A percentile compares a stretch with the other conserved stretches of the same genome.
phyloP scores from a whole-genome alignment of 495 filamentous ascomycete species.

The Usnea hakonensis region DNA sequence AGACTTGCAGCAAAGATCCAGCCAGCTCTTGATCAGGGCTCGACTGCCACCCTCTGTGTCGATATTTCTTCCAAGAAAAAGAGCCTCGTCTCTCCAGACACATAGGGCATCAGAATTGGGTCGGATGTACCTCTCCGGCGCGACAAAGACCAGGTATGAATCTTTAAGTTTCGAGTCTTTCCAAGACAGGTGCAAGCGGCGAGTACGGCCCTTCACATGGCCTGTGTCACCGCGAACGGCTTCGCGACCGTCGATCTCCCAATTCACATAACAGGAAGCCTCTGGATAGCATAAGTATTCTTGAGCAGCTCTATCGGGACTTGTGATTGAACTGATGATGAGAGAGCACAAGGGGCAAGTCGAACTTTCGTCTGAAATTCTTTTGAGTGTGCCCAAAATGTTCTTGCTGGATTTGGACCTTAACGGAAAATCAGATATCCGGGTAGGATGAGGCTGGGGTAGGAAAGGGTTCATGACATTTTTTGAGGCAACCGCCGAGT shows the following conservation, averaged over 20 bases:
- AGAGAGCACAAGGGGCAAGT: constrained; percentile 5
- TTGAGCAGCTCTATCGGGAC: too few relatives aligned
- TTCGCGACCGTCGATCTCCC: constrained; percentile 7
- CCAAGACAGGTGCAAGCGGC: constrained; percentile 5
- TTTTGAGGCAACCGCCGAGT: not conserved
- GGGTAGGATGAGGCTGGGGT: not conserved
- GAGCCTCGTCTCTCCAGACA: constrained; percentile 1
- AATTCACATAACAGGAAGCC: constrained; percentile 6
- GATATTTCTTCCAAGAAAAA: constrained; percentile 8
- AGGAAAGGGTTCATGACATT: constrained; percentile 1
- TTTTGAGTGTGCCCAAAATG: not conserved
- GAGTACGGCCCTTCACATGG: not conserved
- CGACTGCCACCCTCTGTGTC: constrained; percentile 1
- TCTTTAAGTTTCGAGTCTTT: constrained; percentile 5
- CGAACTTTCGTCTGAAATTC: not conserved
- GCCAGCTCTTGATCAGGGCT: constrained; percentile 13
- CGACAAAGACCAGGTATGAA: constrained; percentile 8
- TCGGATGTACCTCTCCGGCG: constrained; percentile 3
- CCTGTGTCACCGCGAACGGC: not conserved
- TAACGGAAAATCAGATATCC: constrained; percentile 1
- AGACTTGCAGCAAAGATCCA: constrained; percentile 5
- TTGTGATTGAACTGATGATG: not conserved
- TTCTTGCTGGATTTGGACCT: constrained; percentile 6
- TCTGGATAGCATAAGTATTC: not conserved
- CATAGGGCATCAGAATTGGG: constrained; percentile 4